These are phyloP conservation scores for Gaeumannomyces sp. DNA, from an alignment of 2,329 filamentous ascomycete species.

Conservation along the genomic window DNA sequence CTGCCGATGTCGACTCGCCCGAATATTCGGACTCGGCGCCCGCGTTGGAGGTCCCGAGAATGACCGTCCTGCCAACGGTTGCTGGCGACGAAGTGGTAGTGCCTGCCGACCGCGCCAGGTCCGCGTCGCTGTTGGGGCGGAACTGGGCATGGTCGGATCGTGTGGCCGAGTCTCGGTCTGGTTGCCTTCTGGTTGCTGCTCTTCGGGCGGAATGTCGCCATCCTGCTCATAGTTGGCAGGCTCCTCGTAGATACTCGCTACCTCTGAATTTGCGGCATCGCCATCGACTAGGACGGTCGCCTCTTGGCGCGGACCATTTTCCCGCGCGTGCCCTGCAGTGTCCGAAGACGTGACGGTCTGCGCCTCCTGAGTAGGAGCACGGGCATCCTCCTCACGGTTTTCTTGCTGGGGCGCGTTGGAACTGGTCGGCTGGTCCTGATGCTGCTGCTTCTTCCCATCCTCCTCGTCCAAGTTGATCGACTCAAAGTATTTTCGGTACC, in stretches of 20 bases:
- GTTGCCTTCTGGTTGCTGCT: background rate
- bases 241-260: background rate
- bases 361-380: background rate
- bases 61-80: no score
- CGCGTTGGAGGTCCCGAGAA: background rate
- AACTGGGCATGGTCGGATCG: constrained; percentile 69
- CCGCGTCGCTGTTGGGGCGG: constrained; percentile 44
- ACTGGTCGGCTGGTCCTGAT: background rate
- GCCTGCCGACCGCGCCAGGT: background rate
- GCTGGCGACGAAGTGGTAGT: no score
- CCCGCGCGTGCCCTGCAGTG: background rate
- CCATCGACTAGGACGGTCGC: background rate
- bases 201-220: background rate
- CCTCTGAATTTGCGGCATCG: background rate
- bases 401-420: background rate
- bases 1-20: constrained; percentile 5
- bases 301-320: background rate
- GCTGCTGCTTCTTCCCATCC: constrained; percentile 2
- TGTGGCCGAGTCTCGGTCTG: background rate
- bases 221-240: background rate
- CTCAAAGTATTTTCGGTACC: constrained; percentile 44
- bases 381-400: background rate
- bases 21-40: background rate
- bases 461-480: constrained; percentile 30
- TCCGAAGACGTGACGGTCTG: background rate